phyloP scores from a whole-genome alignment of 768 basidiomycete species.

The Naganishia vaughanmartiniae region DNA sequence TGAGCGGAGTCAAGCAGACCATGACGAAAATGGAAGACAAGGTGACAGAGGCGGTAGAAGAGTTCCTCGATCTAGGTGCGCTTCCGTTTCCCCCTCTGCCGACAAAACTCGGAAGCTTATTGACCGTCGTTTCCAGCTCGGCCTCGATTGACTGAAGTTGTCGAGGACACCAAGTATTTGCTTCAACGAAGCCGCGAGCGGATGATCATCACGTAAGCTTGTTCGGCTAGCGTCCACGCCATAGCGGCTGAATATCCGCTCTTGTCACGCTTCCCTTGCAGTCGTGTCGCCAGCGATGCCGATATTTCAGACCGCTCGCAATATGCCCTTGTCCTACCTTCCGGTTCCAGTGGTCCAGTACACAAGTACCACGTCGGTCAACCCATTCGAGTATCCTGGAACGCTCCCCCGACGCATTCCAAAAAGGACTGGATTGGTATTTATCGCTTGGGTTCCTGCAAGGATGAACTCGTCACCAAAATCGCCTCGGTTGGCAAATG shows the following conservation, averaged over 20 bases:
- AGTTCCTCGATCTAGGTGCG: constrained; percentile 86
- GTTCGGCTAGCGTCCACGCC: background rate
- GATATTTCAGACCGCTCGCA: constrained; percentile 74
- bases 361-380: constrained; percentile 84
- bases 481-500: constrained; percentile 85
- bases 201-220: constrained; percentile 81
- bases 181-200: constrained; percentile 86
- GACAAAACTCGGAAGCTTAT: background rate
- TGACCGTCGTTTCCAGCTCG: constrained; percentile 60
- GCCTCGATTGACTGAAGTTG: constrained; percentile 80
- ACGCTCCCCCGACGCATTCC: constrained; percentile 79
- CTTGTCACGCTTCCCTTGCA: constrained; percentile 35
- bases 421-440: constrained; percentile 95
- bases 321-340: constrained; percentile 67
- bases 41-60: constrained; percentile 86
- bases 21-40: constrained; percentile 95
- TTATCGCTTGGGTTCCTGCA: constrained; percentile 72
- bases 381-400: constrained; percentile 80
- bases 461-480: constrained; percentile 74
- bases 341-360: constrained; percentile 54
- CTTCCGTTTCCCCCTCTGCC: constrained; percentile 7
- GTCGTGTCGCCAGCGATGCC: constrained; percentile 78
- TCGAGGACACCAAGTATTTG: constrained; percentile 87
- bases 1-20: constrained; percentile 85
- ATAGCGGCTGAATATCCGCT: background rate